phyloP scores from a whole-genome alignment of 495 filamentous ascomycete species.

The Aspergillus funiculosus region DNA sequence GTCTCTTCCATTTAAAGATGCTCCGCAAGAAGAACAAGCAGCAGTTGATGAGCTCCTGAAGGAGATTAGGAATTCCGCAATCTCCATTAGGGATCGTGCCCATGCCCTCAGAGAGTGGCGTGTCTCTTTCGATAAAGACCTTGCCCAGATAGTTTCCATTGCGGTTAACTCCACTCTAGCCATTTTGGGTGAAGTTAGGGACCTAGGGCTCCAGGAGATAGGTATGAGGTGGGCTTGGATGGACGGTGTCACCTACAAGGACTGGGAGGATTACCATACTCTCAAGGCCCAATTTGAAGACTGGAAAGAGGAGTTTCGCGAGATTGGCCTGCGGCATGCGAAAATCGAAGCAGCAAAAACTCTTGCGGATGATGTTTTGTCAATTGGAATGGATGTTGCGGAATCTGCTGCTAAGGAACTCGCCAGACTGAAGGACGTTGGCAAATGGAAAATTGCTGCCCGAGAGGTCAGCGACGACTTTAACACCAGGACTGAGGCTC shows the following conservation, averaged over 20 bases:
- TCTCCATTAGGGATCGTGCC: constrained; percentile 72
- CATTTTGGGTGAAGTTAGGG: constrained; percentile 77
- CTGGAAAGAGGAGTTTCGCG: constrained; percentile 75
- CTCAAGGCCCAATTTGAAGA: constrained; percentile 77
- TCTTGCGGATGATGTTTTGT: constrained; percentile 63
- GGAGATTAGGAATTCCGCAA: constrained; percentile 66
- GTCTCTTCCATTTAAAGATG: constrained; percentile 46
- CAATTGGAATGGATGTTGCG: constrained; percentile 71
- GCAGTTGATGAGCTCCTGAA: constrained; percentile 57
- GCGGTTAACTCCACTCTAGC: constrained; percentile 76
- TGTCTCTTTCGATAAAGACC: constrained; percentile 63
- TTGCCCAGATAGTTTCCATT: constrained; percentile 59
- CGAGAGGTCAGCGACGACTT: constrained; percentile 75
- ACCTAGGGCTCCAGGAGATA: constrained; percentile 88
- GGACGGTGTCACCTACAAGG: constrained; percentile 90
- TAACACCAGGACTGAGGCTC: constrained; percentile 48
- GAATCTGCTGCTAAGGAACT: constrained; percentile 79
- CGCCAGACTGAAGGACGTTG: constrained; percentile 74
- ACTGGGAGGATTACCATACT: constrained; percentile 87
- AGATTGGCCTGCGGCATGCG: constrained; percentile 63
- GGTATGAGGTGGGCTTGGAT: constrained; percentile 98
- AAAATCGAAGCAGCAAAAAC: constrained; percentile 64
- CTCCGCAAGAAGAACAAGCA: constrained; percentile 47
- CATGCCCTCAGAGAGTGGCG: constrained; percentile 78
- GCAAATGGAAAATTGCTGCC: constrained; percentile 76